Conservation (phyloP, 495 filamentous ascomycete species). For the Penicillium paxilli region DNA sequence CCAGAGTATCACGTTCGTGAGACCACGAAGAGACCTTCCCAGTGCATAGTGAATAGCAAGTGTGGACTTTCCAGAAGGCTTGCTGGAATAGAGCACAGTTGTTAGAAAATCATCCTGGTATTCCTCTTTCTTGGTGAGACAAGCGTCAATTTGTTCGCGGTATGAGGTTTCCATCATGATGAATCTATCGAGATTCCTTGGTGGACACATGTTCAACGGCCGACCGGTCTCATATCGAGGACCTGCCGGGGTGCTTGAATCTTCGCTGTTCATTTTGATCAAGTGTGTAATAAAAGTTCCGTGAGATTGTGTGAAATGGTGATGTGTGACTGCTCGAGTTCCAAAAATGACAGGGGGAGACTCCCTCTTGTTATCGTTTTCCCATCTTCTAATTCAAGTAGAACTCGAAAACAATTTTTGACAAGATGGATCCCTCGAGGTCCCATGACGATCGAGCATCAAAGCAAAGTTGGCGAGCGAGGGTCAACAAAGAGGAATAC, state of each 20-base stretch:
- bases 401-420: no score
- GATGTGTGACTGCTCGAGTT: no score
- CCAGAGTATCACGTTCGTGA: background rate
- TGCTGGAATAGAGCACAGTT: background rate
- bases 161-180: background rate
- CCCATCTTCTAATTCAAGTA: no score
- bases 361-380: no score
- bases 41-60: background rate
- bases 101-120: background rate
- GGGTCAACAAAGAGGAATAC: no score
- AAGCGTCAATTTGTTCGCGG: background rate
- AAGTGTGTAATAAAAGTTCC: no score
- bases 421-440: no score
- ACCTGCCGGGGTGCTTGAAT: background rate
- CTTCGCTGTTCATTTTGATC: background rate
- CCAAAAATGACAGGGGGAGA: no score
- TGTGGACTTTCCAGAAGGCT: background rate
- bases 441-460: no score
- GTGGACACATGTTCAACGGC: background rate
- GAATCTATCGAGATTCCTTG: background rate
- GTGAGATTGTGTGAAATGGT: no score
- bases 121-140: background rate
- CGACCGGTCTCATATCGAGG: background rate
- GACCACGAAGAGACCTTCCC: background rate
- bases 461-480: no score